Base-by-base conservation (phyloP, 2,329 filamentous ascomycete genomes). In the Colletotrichum salicis region DNA sequence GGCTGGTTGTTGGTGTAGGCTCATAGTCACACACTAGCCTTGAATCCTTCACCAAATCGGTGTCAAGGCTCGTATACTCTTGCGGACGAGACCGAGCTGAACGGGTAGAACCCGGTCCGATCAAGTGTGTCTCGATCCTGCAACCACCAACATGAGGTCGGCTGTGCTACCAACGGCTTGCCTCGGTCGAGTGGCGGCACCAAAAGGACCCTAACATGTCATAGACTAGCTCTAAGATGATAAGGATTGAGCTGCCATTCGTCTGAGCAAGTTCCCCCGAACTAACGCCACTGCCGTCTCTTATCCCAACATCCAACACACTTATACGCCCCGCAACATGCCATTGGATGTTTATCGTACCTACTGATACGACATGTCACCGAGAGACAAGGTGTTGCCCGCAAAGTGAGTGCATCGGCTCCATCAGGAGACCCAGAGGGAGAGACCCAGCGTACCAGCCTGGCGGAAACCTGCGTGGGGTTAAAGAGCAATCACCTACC, bases 341-440 rank as follows among this genome's bases (percentile, higher is more conserved):
- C 27, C n/a, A 15, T 51, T 51, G n/a, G 35, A n/a, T 12, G 8
- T 5, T 27, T 22, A 27, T 27, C 10, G 27, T 15, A 45, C 41
- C 41, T 48, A n/a, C 60, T 37, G 55, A 45, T 31, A 58, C 55
- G 59, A 60, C 15, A 60, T 19, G 31, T n/a, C 57, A 8, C 33
- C 45, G 55, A 63, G 55, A 63, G 33, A 55, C 69, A 60, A 35
- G 54, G 65, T 37, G 7, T n/a, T 13, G 59, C 59, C 22, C 59
- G 59, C 59, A 51, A 56, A 19, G 41, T 48, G 4, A 48, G 11
- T 68, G 54, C 33, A 59, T 69, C 59, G 54, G 31, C n/a, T 41
- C 64, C 19, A 52, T 45, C 27, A 45, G 29, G 8, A 24, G 29
- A 31, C 2, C 29, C 41, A 22, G 19, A n/a, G 19, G 41, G 41